Percentiles rank a stretch among this genome's conserved stretches.
These are phyloP conservation scores for Sechiopsis laciniata DNA, from an alignment of 306 rosid genomes.

Conservation along the genomic window DNA sequence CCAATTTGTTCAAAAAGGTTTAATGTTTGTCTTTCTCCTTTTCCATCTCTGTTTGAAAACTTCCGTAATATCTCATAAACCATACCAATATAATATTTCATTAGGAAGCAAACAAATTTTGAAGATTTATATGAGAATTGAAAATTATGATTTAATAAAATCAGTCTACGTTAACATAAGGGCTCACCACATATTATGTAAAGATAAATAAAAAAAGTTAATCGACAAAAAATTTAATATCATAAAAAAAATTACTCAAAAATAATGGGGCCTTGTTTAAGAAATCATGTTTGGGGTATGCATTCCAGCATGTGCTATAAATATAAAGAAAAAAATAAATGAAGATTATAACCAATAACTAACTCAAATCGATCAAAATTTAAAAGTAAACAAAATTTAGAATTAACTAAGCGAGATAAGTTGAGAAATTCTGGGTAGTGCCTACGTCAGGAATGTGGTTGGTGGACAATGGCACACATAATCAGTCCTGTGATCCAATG, in stretches of 20 bases:
- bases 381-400: not conserved
- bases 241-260: too few species aligned
- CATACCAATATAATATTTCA: too few species aligned
- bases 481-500: not conserved
- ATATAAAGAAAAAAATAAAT: not conserved
- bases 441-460: not conserved
- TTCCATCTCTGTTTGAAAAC: not conserved
- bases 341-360: not conserved
- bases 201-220: too few species aligned
- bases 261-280: too few species aligned
- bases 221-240: too few species aligned
- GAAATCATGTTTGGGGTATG: not conserved
- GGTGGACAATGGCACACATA: not conserved
- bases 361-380: not conserved
- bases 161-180: too few species aligned
- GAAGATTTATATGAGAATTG: too few species aligned
- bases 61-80: too few species aligned
- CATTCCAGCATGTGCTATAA: slow-evolving; percentile 6
- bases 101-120: too few species aligned
- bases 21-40: not conserved
- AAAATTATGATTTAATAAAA: too few species aligned
- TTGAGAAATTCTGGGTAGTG: not conserved
- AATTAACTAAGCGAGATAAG: not conserved
- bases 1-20: not conserved
- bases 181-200: too few species aligned